Percentiles rank a stretch among this genome's conserved stretches.
phyloP scores from a whole-genome alignment of 352 stramenopile genomes.

The Pilasporangium apinafurcum region DNA sequence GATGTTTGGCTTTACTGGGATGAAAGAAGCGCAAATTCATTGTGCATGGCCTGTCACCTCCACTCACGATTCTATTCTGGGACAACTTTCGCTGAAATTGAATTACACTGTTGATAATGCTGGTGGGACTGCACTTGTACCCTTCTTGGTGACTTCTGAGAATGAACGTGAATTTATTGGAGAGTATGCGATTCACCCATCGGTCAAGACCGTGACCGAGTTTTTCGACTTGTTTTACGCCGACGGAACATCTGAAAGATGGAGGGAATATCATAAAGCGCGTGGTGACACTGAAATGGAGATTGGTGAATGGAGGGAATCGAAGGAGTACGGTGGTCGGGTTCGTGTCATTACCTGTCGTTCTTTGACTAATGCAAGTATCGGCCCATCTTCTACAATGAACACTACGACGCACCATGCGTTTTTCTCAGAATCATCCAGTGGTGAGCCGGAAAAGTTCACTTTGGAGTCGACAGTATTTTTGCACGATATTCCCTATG shows the following conservation, averaged over 20 bases:
- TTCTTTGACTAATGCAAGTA: slow-evolving; percentile 75
- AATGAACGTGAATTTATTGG: slow-evolving; percentile 59
- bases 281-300: slow-evolving; percentile 74
- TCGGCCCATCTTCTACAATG: slow-evolving; percentile 80
- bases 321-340: slow-evolving; percentile 63
- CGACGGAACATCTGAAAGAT: slow-evolving; percentile 33
- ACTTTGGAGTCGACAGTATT: slow-evolving; percentile 57
- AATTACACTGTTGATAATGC: slow-evolving; percentile 59
- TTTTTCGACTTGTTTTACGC: slow-evolving; percentile 71
- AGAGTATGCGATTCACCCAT: slow-evolving; percentile 57
- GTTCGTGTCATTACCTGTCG: slow-evolving; percentile 58
- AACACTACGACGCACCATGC: slow-evolving; percentile 72
- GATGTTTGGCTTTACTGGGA: slow-evolving; percentile 64
- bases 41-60: slow-evolving; percentile 74
- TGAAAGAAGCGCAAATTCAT: slow-evolving; percentile 44
- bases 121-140: slow-evolving; percentile 27
- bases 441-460: slow-evolving; percentile 37
- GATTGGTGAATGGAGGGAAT: slow-evolving; percentile 51
- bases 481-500: slow-evolving; percentile 83
- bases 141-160: slow-evolving; percentile 68
- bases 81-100: slow-evolving; percentile 60
- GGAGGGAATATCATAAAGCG: slow-evolving; percentile 59
- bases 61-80: slow-evolving; percentile 53
- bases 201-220: slow-evolving; percentile 36
- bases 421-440: slow-evolving; percentile 23